These are phyloP conservation scores for Ophiostoma montium DNA, from an alignment of 2,329 filamentous ascomycete genomes.

Conservation along the genomic window DNA sequence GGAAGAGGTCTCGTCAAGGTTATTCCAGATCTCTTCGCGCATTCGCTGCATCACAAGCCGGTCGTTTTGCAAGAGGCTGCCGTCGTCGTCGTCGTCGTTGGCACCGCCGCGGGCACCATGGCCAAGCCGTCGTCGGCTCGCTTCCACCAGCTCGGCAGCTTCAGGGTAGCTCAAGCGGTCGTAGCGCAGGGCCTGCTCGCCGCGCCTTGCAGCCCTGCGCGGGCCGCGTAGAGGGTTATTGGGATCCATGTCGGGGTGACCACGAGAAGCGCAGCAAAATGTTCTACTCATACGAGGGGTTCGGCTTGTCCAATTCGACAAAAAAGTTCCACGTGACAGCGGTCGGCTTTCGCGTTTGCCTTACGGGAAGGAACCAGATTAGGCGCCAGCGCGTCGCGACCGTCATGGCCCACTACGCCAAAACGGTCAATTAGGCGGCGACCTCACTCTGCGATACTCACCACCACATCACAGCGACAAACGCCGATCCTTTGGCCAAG, in stretches of 20 bases:
- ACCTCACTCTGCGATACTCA: neutral
- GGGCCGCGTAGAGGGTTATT: slow-evolving; percentile 10
- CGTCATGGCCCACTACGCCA: neutral
- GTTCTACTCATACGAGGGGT: neutral
- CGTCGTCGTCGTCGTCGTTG: too few relatives aligned
- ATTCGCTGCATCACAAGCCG: neutral
- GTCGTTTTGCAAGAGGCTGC: neutral
- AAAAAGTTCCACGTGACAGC: slow-evolving; percentile 12
- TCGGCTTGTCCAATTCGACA: neutral
- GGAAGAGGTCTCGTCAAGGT: neutral
- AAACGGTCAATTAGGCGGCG: neutral
- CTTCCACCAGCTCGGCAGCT: neutral
- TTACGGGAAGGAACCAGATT: slow-evolving; percentile 1
- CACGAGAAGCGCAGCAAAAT: neutral
- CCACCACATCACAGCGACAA: neutral
- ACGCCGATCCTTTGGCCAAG: neutral
- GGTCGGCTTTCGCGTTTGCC: slow-evolving; percentile 13
- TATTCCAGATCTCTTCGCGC: neutral
- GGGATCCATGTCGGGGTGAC: slow-evolving; percentile 8
- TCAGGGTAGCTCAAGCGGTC: neutral
- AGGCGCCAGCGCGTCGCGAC: slow-evolving; percentile 11
- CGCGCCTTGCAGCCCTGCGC: slow-evolving; percentile 6
- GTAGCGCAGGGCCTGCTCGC: slow-evolving; percentile 5
- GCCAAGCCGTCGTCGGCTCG: neutral
- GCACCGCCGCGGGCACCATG: too few relatives aligned